Percentiles rank a stretch among this genome's conserved stretches.
Conservation (phyloP, 805 yeast species). For the Saccharomycopsis fermentans region DNA sequence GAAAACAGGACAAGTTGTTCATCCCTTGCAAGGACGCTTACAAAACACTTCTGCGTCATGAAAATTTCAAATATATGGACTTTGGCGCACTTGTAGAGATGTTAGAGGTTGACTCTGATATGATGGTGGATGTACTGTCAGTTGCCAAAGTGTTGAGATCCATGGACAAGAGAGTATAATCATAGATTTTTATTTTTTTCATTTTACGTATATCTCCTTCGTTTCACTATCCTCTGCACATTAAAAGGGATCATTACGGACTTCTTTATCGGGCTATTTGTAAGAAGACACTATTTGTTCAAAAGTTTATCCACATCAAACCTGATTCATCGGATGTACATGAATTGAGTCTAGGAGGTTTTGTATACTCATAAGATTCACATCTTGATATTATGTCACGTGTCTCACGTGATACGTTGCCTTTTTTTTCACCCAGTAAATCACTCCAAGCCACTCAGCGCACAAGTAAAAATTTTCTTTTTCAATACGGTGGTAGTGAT, state of each 20-base stretch:
- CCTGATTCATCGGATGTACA: too few relatives aligned
- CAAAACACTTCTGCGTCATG: slow-evolving; percentile 74
- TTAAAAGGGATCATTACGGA: too few relatives aligned
- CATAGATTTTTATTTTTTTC: slow-evolving; percentile 23
- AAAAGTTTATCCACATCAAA: too few relatives aligned
- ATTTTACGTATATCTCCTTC: background rate
- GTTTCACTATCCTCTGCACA: too few relatives aligned
- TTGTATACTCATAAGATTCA: too few relatives aligned
- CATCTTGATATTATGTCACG: background rate
- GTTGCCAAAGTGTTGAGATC: slow-evolving; percentile 80
- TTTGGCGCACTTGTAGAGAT: slow-evolving; percentile 65
- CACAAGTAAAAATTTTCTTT: background rate
- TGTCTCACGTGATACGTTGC: background rate
- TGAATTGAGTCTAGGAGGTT: too few relatives aligned
- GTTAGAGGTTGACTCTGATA: slow-evolving; percentile 61
- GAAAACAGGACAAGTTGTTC: slow-evolving; percentile 32
- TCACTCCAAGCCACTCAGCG: background rate
- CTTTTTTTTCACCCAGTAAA: background rate
- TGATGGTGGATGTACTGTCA: slow-evolving; percentile 86
- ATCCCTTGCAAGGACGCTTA: slow-evolving; percentile 89
- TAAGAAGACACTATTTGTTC: too few relatives aligned
- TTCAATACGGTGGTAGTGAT: background rate
- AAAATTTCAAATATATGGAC: slow-evolving; percentile 63
- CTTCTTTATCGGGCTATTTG: too few relatives aligned
- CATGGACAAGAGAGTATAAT: slow-evolving; percentile 55